Percentiles rank a stretch among this genome's conserved stretches.
Evolutionary conservation across 2,329 filamentous ascomycete species (phyloP).

Genomic region (Sclerotinia glacialis): DNA sequence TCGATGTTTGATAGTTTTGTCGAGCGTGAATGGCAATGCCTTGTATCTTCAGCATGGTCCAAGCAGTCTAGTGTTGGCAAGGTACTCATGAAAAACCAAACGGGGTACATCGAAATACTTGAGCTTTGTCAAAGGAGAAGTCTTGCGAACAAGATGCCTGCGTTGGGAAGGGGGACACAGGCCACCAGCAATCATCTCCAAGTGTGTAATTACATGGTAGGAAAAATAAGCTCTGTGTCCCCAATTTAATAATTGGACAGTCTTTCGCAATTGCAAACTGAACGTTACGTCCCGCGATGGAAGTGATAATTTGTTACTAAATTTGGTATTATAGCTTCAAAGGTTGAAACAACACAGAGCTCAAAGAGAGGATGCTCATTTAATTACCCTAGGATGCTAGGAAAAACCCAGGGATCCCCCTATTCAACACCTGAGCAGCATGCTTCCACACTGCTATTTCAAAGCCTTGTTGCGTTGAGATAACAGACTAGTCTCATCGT

Average conservation of each 20-base stretch:
- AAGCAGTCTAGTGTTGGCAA: not conserved
- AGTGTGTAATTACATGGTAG: not conserved
- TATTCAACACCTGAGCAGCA: not conserved
- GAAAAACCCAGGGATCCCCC: not conserved
- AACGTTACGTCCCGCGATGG: not conserved
- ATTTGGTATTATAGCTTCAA: not conserved
- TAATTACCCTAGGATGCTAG: not conserved
- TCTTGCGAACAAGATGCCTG: not conserved
- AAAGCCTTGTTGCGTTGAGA: not conserved
- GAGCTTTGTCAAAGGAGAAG: not conserved
- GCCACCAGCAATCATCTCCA: not conserved
- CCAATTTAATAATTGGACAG: not conserved
- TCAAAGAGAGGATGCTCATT: not conserved
- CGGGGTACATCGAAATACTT: not conserved
- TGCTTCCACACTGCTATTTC: not conserved
- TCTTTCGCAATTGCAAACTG: not conserved
- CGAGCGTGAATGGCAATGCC: no score
- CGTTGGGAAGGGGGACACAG: no score
- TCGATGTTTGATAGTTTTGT: not conserved
- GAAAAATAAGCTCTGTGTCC: not conserved
- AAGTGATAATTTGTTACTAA: not conserved
- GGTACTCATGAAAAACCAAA: not conserved
- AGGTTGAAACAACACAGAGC: no score
- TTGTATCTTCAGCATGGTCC: not conserved
- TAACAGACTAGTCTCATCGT: not conserved